Evolutionary conservation across 2,329 filamentous ascomycete genomes (phyloP).

Genomic region (Monosporascus ibericus): DNA sequence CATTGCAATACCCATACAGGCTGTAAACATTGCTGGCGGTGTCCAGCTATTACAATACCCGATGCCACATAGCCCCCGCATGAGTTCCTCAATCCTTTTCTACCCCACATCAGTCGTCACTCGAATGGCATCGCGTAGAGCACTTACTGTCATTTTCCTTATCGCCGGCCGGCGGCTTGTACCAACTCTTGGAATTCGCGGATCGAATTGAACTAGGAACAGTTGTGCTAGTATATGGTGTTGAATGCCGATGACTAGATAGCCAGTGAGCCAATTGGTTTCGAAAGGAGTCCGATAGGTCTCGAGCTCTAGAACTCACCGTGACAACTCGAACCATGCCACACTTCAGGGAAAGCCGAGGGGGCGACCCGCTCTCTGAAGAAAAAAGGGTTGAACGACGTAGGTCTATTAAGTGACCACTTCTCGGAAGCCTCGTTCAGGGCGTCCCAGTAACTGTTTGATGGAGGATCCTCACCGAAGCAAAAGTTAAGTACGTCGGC

Average conservation of each 20-base stretch:
- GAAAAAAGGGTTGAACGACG: slow-evolving; percentile 50
- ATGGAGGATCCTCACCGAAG: slow-evolving; percentile 38
- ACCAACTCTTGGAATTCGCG: slow-evolving; percentile 44
- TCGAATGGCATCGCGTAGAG: background rate
- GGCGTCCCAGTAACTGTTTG: slow-evolving; percentile 32
- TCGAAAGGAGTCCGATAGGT: background rate
- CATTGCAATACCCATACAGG: slow-evolving; percentile 48
- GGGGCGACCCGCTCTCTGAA: slow-evolving; percentile 30
- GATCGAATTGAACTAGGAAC: slow-evolving; percentile 51
- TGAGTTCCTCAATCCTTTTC: slow-evolving; percentile 37
- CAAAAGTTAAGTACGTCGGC: slow-evolving; percentile 60
- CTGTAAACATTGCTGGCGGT: slow-evolving; percentile 50
- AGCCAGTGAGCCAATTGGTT: slow-evolving; percentile 2
- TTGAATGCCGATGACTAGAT: slow-evolving; percentile 50
- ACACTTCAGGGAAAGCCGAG: slow-evolving; percentile 50
- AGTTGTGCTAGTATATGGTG: slow-evolving; percentile 54
- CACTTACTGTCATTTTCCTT: slow-evolving; percentile 33
- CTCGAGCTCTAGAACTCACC: slow-evolving; percentile 23
- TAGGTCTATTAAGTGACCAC: slow-evolving; percentile 42
- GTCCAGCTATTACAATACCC: slow-evolving; percentile 49
- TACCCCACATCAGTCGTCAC: slow-evolving; percentile 18
- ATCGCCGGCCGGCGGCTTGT: slow-evolving; percentile 29
- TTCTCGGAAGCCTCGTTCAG: slow-evolving; percentile 38
- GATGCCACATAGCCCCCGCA: slow-evolving; percentile 53
- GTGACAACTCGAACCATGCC: slow-evolving; percentile 51